Conservation (phyloP, 2,329 filamentous ascomycete genomes). For the Aspergillus terreus region DNA sequence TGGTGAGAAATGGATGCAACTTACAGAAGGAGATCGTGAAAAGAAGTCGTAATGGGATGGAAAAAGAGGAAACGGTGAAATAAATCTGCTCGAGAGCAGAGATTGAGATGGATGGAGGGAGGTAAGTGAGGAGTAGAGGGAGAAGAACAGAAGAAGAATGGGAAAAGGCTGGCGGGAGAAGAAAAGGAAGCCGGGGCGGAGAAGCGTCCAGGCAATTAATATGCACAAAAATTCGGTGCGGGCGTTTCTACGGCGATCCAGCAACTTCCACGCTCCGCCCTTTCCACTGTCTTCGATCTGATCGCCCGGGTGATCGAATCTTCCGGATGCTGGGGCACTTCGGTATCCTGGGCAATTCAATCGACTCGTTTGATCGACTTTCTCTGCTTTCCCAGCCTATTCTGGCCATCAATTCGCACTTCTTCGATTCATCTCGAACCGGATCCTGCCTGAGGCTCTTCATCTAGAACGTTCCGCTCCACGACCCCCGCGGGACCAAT, state of each 20-base stretch:
- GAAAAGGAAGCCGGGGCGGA: constrained; percentile 15
- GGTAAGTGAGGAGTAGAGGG: constrained; percentile 15
- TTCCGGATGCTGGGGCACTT: background rate
- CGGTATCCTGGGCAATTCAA: background rate
- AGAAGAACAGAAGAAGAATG: constrained; percentile 17
- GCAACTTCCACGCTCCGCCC: constrained; percentile 31
- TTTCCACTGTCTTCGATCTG: background rate
- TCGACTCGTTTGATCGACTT: background rate
- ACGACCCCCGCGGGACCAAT: constrained; percentile 15
- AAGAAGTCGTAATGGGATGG: background rate
- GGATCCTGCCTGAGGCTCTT: constrained; percentile 12
- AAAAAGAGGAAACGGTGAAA: background rate
- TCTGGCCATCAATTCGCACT: background rate
- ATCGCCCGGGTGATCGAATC: background rate
- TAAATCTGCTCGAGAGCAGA: background rate
- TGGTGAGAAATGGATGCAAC: constrained; percentile 10
- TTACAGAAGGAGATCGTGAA: constrained; percentile 6
- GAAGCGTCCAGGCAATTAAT: constrained; percentile 23
- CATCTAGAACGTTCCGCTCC: constrained; percentile 34
- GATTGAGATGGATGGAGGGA: constrained; percentile 2
- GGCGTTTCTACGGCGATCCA: constrained; percentile 37
- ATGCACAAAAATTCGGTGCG: constrained; percentile 28
- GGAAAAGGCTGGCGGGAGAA: constrained; percentile 12
- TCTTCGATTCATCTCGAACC: too few relatives aligned
- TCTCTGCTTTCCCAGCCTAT: background rate